These are phyloP conservation scores for Kwoniella heveanensis DNA, from an alignment of 768 basidiomycete species.

Conservation along the genomic window DNA sequence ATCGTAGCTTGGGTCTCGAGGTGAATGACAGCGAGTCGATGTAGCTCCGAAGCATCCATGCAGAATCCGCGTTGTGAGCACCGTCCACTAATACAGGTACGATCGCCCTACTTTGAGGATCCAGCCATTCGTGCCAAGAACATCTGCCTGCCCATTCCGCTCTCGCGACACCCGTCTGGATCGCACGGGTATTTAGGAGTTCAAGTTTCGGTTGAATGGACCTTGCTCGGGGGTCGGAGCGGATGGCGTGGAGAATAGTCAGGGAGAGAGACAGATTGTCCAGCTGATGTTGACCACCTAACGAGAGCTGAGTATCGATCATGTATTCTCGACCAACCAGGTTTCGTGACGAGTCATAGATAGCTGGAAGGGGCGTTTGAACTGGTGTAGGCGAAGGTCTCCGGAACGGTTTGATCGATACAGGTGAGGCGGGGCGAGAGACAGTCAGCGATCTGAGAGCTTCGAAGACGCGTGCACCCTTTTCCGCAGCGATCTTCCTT, in stretches of 20 bases:
- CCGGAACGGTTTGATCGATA: constrained; percentile 18
- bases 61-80: constrained; percentile 86
- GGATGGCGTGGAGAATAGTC: constrained; percentile 65
- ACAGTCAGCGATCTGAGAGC: constrained; percentile 2
- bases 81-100: constrained; percentile 75
- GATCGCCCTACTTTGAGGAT: constrained; percentile 52
- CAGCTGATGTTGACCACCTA: constrained; percentile 81
- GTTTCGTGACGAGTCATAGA: constrained; percentile 5
- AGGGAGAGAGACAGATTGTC: constrained; percentile 77
- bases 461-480: constrained; percentile 23
- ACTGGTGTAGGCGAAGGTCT: constrained; percentile 19
- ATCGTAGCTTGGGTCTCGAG: constrained; percentile 60
- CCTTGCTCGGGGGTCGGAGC: constrained; percentile 57
- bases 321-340: background rate
- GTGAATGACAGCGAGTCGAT: constrained; percentile 59
- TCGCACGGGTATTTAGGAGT: constrained; percentile 60
- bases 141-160: constrained; percentile 82
- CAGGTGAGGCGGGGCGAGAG: background rate
- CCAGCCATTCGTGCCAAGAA: constrained; percentile 60
- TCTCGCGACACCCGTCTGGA: constrained; percentile 64
- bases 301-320: constrained; percentile 59
- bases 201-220: constrained; percentile 44
- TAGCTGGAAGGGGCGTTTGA: constrained; percentile 21
- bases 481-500: constrained; percentile 6
- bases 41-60: constrained; percentile 68